phyloP scores from a whole-genome alignment of 2,329 filamentous ascomycete genomes.

The Zymoseptoria crescenta region DNA sequence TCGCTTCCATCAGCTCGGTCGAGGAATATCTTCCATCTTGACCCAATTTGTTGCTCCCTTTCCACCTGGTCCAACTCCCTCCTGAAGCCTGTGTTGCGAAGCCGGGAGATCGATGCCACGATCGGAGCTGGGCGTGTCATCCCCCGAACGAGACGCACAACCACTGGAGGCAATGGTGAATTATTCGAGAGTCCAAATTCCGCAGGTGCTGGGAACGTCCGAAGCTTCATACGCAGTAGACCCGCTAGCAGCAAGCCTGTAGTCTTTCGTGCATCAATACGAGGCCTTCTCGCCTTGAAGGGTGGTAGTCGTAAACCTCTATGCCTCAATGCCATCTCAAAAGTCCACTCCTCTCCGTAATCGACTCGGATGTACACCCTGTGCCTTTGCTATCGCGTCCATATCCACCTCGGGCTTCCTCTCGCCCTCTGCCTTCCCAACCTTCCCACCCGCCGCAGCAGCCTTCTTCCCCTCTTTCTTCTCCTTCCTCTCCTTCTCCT shows the following conservation, averaged over 20 bases:
- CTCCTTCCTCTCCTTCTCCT: slow-evolving; percentile 38
- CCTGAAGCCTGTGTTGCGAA: too few species aligned
- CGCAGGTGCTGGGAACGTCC: too few species aligned
- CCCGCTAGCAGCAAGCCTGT: too few species aligned
- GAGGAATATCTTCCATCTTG: neutral
- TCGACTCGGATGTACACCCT: slow-evolving; percentile 30
- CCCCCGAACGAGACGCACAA: too few species aligned
- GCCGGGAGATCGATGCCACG: too few species aligned
- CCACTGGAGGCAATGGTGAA: too few species aligned
- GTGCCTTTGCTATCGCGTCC: slow-evolving; percentile 2
- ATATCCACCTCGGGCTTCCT: slow-evolving; percentile 8
- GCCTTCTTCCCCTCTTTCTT: slow-evolving; percentile 30
- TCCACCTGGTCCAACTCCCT: neutral
- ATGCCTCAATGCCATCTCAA: neutral
- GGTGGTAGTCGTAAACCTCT: neutral
- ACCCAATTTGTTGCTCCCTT: neutral
- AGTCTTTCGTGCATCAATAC: too few species aligned
- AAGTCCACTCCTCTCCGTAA: slow-evolving; percentile 7
- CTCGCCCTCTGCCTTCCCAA: slow-evolving; percentile 32
- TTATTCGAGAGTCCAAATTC: too few species aligned
- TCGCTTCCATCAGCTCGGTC: neutral
- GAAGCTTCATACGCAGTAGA: too few species aligned
- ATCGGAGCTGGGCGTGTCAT: too few species aligned
- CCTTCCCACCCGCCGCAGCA: slow-evolving; percentile 30
- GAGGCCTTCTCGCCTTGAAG: too few species aligned